phyloP scores from a whole-genome alignment of 2,329 filamentous ascomycete genomes.

The Scedosporium boydii region DNA sequence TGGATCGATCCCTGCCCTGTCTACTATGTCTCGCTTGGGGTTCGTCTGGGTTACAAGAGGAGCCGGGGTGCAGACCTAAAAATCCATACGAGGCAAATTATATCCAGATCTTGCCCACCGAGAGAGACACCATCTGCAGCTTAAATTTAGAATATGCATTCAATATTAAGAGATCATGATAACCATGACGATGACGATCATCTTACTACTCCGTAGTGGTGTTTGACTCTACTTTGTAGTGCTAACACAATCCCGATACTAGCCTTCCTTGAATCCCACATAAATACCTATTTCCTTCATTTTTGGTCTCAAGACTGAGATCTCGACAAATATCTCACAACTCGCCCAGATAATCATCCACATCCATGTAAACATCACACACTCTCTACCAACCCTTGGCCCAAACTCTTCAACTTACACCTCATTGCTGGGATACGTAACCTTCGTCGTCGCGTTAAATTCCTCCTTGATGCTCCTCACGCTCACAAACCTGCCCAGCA shows the following conservation, averaged over 20 bases:
- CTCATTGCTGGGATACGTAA: slow-evolving; percentile 65
- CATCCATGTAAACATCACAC: too few relatives aligned
- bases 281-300: too few relatives aligned
- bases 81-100: not conserved
- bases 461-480: slow-evolving; percentile 66
- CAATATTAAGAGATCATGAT: not conserved
- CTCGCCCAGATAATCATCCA: too few relatives aligned
- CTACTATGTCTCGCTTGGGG: not conserved
- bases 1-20: not conserved
- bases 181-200: not conserved
- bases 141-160: not conserved
- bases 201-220: too few relatives aligned
- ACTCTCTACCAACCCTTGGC: too few relatives aligned
- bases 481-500: slow-evolving; percentile 58
- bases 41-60: not conserved
- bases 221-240: too few relatives aligned
- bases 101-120: not conserved
- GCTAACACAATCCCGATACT: too few relatives aligned
- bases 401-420: slow-evolving; percentile 23
- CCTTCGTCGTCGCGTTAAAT: slow-evolving; percentile 52
- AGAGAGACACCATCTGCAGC: not conserved
- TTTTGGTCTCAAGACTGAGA: too few relatives aligned
- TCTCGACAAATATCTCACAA: too few relatives aligned
- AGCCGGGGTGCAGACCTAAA: not conserved
- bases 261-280: too few relatives aligned